Evolutionary conservation across 352 stramenopile species (phyloP).

Genomic region (Pseudoperonospora humuli): DNA sequence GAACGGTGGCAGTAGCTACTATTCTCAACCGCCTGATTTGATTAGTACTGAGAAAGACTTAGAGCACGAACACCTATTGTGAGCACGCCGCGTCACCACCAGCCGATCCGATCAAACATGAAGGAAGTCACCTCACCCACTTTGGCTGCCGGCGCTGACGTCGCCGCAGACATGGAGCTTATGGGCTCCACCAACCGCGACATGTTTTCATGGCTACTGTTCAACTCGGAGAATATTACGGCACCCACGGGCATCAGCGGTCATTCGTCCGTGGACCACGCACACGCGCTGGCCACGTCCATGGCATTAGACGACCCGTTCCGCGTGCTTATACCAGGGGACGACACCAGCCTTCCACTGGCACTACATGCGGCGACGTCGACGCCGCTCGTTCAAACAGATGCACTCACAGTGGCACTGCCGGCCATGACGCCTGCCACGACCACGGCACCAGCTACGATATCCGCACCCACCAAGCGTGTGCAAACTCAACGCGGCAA

Average conservation of each 20-base stretch:
- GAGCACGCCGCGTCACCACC: slow-evolving; percentile 28
- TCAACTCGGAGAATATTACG: slow-evolving; percentile 82
- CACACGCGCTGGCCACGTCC: slow-evolving; percentile 21
- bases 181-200: slow-evolving; percentile 63
- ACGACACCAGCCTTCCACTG: slow-evolving; percentile 37
- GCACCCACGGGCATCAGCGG: slow-evolving; percentile 21
- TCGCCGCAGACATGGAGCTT: slow-evolving; percentile 57
- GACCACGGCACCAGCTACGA: slow-evolving; percentile 4
- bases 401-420: slow-evolving; percentile 17
- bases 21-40: slow-evolving; percentile 5
- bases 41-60: slow-evolving; percentile 5
- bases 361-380: slow-evolving; percentile 22
- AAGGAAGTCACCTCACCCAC: slow-evolving; percentile 18
- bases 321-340: slow-evolving; percentile 39
- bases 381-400: slow-evolving; percentile 20
- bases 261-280: slow-evolving; percentile 6
- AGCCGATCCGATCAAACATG: slow-evolving; percentile 13
- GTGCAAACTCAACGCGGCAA: slow-evolving; percentile 32
- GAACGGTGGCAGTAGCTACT: slow-evolving; percentile 4
- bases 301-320: slow-evolving; percentile 56
- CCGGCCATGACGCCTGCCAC: slow-evolving; percentile 14
- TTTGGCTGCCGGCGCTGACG: slow-evolving; percentile 18
- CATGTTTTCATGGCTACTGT: slow-evolving; percentile 82
- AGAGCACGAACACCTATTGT: slow-evolving; percentile 13
- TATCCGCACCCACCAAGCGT: slow-evolving; percentile 22